phyloP scores from a whole-genome alignment of 495 filamentous ascomycete genomes.

The Podospora fimiseda region DNA sequence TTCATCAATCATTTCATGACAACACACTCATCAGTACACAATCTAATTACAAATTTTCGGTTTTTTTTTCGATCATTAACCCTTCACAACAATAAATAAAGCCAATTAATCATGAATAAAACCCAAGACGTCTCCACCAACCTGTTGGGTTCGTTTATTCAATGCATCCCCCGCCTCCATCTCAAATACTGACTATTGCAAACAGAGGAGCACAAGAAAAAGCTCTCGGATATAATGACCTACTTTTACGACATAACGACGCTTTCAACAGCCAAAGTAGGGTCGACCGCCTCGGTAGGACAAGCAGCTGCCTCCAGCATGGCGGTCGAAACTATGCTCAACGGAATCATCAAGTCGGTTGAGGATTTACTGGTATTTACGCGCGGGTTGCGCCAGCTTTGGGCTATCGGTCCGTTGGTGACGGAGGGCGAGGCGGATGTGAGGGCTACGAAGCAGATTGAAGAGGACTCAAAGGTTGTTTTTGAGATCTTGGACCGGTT shows the following conservation, averaged over 20 bases:
- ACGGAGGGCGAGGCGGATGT: background rate
- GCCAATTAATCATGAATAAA: background rate
- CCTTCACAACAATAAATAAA: background rate
- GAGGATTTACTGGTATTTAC: background rate
- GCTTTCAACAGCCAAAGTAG: background rate
- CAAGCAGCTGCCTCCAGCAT: background rate
- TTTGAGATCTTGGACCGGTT: background rate
- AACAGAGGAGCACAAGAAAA: background rate
- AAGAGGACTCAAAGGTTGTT: background rate
- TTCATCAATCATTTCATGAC: too few relatives aligned
- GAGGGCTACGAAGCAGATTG: background rate
- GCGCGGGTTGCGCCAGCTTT: background rate
- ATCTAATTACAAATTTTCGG: too few relatives aligned
- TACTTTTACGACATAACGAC: background rate
- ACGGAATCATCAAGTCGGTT: background rate
- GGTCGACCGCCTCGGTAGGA: background rate
- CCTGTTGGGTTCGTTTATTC: background rate
- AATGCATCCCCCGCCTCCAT: too few relatives aligned
- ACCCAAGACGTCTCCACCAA: background rate
- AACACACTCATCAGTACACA: too few relatives aligned
- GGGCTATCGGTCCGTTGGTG: background rate
- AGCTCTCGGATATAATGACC: background rate
- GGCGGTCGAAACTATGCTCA: background rate
- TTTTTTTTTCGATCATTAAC: too few relatives aligned
- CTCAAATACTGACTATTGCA: too few relatives aligned